phyloP scores from a whole-genome alignment of 2,329 filamentous ascomycete genomes.

The Aspergillus costaricaensis region DNA sequence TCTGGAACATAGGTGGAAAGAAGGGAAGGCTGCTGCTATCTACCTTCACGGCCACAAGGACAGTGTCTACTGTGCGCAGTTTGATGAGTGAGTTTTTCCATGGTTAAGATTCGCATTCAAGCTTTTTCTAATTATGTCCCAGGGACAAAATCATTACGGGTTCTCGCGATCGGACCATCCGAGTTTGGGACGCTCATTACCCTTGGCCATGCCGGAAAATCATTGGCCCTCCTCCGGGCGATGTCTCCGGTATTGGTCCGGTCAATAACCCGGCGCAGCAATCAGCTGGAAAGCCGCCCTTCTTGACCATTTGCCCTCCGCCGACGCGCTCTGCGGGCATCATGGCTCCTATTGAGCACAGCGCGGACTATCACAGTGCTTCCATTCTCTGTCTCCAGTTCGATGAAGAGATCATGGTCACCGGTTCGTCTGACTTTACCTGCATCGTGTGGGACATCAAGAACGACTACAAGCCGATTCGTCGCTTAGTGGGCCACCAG shows the following conservation, averaged over 20 bases:
- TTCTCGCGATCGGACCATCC: conserved; percentile 91
- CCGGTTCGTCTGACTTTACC: conserved; percentile 86
- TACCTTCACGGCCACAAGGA: conserved; percentile 93
- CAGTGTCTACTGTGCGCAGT: conserved; percentile 97
- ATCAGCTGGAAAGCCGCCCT: conserved; percentile 44
- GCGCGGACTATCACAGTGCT: conserved; percentile 71
- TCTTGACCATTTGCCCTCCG: conserved; percentile 51
- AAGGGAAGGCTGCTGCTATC: conserved; percentile 74
- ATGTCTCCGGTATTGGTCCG: conserved; percentile 30
- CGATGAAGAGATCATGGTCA: conserved; percentile 88
- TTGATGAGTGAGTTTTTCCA: conserved; percentile 75
- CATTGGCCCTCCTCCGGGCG: conserved; percentile 73
- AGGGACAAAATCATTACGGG: conserved; percentile 95
- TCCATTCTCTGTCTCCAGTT: conserved; percentile 96
- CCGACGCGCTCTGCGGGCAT: conserved; percentile 60
- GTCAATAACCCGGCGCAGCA: conserved; percentile 53
- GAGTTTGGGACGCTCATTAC: conserved; percentile 92
- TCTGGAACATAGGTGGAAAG: conserved; percentile 77
- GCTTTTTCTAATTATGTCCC: conserved; percentile 38
- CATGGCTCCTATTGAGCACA: conserved; percentile 35
- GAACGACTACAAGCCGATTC: conserved; percentile 75
- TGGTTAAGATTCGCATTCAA: background rate
- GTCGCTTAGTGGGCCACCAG: conserved; percentile 73
- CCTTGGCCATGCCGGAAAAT: conserved; percentile 76
- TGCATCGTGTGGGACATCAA: conserved; percentile 90